These are phyloP conservation scores for Alternaria viburni DNA, from an alignment of 2,329 filamentous ascomycete species.

Conservation along the genomic window DNA sequence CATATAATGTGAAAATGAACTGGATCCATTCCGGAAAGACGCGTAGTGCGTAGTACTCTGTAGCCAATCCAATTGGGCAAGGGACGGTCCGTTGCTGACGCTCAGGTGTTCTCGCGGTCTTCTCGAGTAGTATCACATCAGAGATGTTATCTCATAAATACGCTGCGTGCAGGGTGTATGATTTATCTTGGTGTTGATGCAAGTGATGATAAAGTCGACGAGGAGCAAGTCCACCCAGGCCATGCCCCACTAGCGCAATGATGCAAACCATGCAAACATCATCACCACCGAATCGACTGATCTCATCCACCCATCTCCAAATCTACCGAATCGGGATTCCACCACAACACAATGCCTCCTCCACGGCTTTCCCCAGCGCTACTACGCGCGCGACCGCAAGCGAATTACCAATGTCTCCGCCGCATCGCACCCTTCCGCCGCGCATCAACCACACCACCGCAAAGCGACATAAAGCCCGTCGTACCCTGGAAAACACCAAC, in stretches of 20 bases:
- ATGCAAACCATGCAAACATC: conserved; percentile 35
- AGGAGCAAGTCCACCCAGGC: conserved; percentile 11
- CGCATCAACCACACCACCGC: conserved; percentile 28
- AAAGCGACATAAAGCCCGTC: conserved; percentile 27
- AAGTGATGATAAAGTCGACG: not conserved
- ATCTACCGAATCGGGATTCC: conserved; percentile 10
- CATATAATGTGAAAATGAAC: not conserved
- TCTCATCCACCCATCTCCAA: conserved; percentile 17
- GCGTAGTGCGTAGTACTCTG: not conserved
- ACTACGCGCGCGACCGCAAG: conserved; percentile 31
- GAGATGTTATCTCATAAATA: not conserved
- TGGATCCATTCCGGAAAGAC: not conserved
- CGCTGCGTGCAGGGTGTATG: not conserved
- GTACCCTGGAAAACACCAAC: conserved; percentile 49
- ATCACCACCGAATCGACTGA: conserved; percentile 20
- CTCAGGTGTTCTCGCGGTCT: not conserved
- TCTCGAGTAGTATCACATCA: not conserved
- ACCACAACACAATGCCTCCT: conserved; percentile 32
- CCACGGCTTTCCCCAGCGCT: conserved; percentile 31
- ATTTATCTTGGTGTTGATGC: not conserved
- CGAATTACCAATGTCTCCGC: conserved; percentile 30
- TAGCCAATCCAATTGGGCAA: not conserved
- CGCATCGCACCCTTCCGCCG: conserved; percentile 25
- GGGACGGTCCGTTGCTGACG: not conserved
- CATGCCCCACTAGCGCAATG: conserved; percentile 1